Conservation (phyloP, 2,329 filamentous ascomycete species). For the Beauveria caledonica region DNA sequence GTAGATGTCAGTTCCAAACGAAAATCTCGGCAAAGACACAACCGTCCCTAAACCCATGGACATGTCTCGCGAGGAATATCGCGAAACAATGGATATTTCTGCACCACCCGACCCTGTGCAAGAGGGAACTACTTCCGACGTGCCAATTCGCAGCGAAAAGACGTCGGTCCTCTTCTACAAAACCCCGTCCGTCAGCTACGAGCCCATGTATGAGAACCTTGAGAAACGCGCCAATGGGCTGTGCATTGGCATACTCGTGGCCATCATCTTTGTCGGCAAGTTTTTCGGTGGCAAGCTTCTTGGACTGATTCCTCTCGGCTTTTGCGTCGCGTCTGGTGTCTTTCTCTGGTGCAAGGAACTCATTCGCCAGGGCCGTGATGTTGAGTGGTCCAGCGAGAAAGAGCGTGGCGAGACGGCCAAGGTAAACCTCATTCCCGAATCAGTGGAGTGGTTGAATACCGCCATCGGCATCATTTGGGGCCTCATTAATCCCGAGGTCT, state of each 20-base stretch:
- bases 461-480: conserved; percentile 80
- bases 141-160: conserved; percentile 92
- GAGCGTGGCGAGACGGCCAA: conserved; percentile 77
- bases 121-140: conserved; percentile 77
- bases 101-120: conserved; percentile 83
- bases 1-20: conserved; percentile 78
- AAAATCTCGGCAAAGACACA: conserved; percentile 70
- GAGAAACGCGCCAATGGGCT: conserved; percentile 68
- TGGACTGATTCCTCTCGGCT: conserved; percentile 65
- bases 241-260: conserved; percentile 60
- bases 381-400: conserved; percentile 85
- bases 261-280: conserved; percentile 69
- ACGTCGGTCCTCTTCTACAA: conserved; percentile 95
- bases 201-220: conserved; percentile 73
- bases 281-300: conserved; percentile 70
- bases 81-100: conserved; percentile 76
- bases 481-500: conserved; percentile 91
- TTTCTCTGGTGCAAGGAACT: conserved; percentile 89
- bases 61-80: conserved; percentile 74
- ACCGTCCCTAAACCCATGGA: conserved; percentile 61
- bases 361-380: conserved; percentile 68
- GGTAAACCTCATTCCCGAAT: conserved; percentile 84
- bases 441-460: conserved; percentile 93
- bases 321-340: conserved; percentile 66
- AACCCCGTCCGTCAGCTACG: conserved; percentile 80